Percentiles rank a stretch among this genome's conserved stretches.
Evolutionary conservation across 2,329 filamentous ascomycete genomes (phyloP).

Genomic region (Drechslera avenae): DNA sequence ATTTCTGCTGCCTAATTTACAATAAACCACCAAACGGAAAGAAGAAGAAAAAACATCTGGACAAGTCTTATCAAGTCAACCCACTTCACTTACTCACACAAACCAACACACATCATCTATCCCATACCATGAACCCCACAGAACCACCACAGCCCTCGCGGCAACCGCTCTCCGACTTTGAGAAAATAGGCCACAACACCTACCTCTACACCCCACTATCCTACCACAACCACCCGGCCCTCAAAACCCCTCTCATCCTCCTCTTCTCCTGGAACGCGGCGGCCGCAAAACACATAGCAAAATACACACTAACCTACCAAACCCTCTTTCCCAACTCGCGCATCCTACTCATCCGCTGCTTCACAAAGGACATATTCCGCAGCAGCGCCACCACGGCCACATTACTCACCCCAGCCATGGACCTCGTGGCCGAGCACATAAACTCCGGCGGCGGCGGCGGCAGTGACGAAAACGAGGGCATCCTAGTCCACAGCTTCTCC

Average conservation of each 20-base stretch:
- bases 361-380: slow-evolving; percentile 40
- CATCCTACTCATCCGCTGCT: slow-evolving; percentile 40
- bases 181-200: slow-evolving; percentile 42
- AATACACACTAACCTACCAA: slow-evolving; percentile 43
- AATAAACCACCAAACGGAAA: too few relatives aligned
- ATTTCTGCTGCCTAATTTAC: too few relatives aligned
- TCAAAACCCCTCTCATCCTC: slow-evolving; percentile 35
- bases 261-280: slow-evolving; percentile 46
- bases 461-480: too few relatives aligned
- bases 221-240: slow-evolving; percentile 13
- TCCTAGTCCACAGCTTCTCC: slow-evolving; percentile 45
- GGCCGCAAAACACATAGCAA: slow-evolving; percentile 44
- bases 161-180: slow-evolving; percentile 35
- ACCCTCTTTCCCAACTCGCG: slow-evolving; percentile 38
- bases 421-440: slow-evolving; percentile 31
- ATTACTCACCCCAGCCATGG: slow-evolving; percentile 33
- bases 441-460: slow-evolving; percentile 29
- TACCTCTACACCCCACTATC: slow-evolving; percentile 36
- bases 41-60: too few relatives aligned
- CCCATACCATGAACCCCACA: slow-evolving; percentile 18
- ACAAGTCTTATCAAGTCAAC: too few relatives aligned
- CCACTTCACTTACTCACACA: background rate
- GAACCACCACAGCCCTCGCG: slow-evolving; percentile 3
- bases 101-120: background rate
- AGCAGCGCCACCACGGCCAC: slow-evolving; percentile 18